phyloP scores from a whole-genome alignment of 805 yeast species.

The Blastobotrys americana region DNA sequence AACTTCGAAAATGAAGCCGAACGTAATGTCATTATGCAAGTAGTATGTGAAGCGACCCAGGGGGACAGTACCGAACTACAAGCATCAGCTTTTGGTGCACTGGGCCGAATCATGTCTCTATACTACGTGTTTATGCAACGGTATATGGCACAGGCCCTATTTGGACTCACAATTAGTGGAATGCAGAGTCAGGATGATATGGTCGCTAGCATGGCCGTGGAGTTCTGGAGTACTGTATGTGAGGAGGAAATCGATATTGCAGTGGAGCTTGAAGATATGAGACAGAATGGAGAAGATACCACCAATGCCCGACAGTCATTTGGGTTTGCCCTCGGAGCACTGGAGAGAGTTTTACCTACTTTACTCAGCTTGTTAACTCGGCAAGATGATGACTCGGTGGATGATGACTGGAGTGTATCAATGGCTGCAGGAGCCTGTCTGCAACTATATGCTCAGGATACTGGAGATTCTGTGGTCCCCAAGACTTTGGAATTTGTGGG shows the following conservation, averaged over 20 bases:
- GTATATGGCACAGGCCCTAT: slow-evolving; percentile 95
- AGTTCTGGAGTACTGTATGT: slow-evolving; percentile 99
- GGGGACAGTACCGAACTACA: slow-evolving; percentile 73
- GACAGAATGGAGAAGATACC: slow-evolving; percentile 32
- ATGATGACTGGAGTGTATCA: slow-evolving; percentile 92
- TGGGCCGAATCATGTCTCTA: slow-evolving; percentile 82
- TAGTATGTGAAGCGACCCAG: slow-evolving; percentile 98
- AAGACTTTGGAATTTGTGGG: slow-evolving; percentile 83
- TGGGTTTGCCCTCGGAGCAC: slow-evolving; percentile 80
- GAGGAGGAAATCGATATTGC: slow-evolving; percentile 88
- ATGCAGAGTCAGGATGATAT: slow-evolving; percentile 79
- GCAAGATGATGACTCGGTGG: slow-evolving; percentile 88
- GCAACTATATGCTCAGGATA: slow-evolving; percentile 85
- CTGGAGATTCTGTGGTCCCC: slow-evolving; percentile 78
- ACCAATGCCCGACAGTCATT: slow-evolving; percentile 45
- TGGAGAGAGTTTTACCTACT: slow-evolving; percentile 81
- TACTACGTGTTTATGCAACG: slow-evolving; percentile 87
- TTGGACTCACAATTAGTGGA: slow-evolving; percentile 77
- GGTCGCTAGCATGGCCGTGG: slow-evolving; percentile 97
- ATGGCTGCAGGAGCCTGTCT: slow-evolving; percentile 99
- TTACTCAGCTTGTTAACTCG: slow-evolving; percentile 69
- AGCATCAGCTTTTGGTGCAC: slow-evolving; percentile 92
- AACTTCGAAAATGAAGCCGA: slow-evolving; percentile 93
- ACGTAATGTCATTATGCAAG: slow-evolving; percentile 96
- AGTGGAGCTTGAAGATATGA: slow-evolving; percentile 43